phyloP scores from a whole-genome alignment of 2,329 filamentous ascomycete genomes.

The Penicillium verrucosum region DNA sequence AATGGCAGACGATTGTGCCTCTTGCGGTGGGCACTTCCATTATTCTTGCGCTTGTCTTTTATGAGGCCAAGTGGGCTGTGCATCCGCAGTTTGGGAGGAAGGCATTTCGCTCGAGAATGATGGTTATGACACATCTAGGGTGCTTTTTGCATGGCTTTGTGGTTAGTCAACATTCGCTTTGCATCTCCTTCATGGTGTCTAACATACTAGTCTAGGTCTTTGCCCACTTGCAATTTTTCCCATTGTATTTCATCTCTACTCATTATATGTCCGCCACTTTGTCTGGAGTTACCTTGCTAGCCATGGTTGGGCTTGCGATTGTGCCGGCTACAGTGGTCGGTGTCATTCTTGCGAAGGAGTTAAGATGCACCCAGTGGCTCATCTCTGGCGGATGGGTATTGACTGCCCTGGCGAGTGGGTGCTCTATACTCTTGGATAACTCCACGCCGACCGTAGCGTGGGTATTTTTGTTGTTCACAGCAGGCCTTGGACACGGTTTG shows the following conservation, averaged over 20 bases:
- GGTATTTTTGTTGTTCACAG: slow-evolving; percentile 37
- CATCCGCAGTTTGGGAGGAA: slow-evolving; percentile 38
- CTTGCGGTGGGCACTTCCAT: slow-evolving; percentile 35
- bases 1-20: slow-evolving; percentile 40
- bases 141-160: slow-evolving; percentile 45
- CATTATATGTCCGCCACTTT: slow-evolving; percentile 32
- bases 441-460: slow-evolving; percentile 36
- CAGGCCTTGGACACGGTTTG: slow-evolving; percentile 45
- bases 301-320: slow-evolving; percentile 32
- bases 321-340: slow-evolving; percentile 21
- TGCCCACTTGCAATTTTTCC: slow-evolving; percentile 43
- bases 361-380: slow-evolving; percentile 35
- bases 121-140: slow-evolving; percentile 40
- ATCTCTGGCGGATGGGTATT: slow-evolving; percentile 45
- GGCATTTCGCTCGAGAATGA: slow-evolving; percentile 38
- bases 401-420: slow-evolving; percentile 35
- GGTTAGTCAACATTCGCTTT: slow-evolving; percentile 28
- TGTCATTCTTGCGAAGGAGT: slow-evolving; percentile 16
- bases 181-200: not conserved
- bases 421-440: slow-evolving; percentile 37
- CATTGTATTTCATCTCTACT: slow-evolving; percentile 42
- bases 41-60: slow-evolving; percentile 34
- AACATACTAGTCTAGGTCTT: slow-evolving; percentile 35
- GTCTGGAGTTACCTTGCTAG: slow-evolving; percentile 41
- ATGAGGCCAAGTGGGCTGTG: slow-evolving; percentile 34